Evolutionary conservation across 2,329 filamentous ascomycete genomes (phyloP).

Genomic region (Aspergillaceae sp.): DNA sequence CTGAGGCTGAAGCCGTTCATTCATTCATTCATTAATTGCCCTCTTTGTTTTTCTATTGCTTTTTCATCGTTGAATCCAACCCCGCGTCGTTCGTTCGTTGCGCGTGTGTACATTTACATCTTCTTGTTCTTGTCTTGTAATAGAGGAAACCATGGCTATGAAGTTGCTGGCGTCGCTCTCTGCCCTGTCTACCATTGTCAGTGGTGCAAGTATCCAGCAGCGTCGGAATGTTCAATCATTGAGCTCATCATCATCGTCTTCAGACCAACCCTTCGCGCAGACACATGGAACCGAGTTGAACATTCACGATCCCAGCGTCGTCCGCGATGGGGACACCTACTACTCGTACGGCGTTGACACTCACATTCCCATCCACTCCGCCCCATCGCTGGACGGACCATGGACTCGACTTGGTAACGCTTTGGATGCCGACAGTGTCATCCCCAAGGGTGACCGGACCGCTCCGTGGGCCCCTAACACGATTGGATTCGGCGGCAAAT

Average conservation of each 20-base stretch:
- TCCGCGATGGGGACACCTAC: slow-evolving; percentile 18
- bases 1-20: not conserved
- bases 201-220: not conserved
- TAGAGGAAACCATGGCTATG: not conserved
- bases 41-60: not conserved
- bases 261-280: not conserved
- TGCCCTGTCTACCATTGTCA: not conserved
- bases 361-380: slow-evolving; percentile 22
- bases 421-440: slow-evolving; percentile 22
- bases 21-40: not conserved
- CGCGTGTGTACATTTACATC: not conserved
- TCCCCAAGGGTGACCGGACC: slow-evolving; percentile 24
- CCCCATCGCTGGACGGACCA: slow-evolving; percentile 21
- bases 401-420: slow-evolving; percentile 23
- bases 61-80: not conserved
- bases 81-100: not conserved
- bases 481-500: slow-evolving; percentile 45
- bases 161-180: not conserved
- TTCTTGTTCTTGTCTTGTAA: not conserved
- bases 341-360: slow-evolving; percentile 27
- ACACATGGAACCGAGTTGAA: slow-evolving; percentile 10
- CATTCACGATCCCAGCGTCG: slow-evolving; percentile 28
- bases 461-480: slow-evolving; percentile 53
- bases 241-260: not conserved
- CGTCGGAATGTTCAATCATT: too few species aligned